A percentile compares a stretch with the other conserved stretches of the same genome.
Evolutionary conservation across 192 early-diverging fungal genomes (phyloP).

Genomic region (Funneliformis geosporum): DNA sequence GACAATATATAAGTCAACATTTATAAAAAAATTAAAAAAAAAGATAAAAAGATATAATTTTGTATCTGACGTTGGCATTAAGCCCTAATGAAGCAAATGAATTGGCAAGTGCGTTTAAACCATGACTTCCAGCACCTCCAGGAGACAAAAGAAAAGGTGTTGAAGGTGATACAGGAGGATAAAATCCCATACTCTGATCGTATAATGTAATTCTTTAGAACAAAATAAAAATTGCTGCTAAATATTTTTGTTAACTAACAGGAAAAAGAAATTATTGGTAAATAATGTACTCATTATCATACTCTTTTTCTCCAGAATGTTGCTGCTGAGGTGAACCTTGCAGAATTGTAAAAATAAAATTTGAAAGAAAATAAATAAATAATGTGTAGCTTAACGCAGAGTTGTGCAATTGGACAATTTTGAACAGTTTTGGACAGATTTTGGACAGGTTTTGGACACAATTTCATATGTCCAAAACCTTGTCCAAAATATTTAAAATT

Average conservation of each 20-base stretch:
- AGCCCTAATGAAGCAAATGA: slow-evolving; percentile 34
- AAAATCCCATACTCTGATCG: slow-evolving; percentile 3
- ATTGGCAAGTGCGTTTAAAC: slow-evolving; percentile 26
- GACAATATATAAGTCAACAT: background rate
- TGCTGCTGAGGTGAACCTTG: slow-evolving; percentile 20
- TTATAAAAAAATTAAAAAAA: background rate
- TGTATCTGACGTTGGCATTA: background rate
- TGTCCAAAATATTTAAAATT: no score
- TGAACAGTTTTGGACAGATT: no score
- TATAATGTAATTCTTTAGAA: background rate
- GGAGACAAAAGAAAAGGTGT: background rate
- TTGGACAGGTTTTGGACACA: no score
- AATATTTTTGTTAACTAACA: background rate
- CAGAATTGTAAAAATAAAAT: background rate
- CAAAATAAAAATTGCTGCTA: background rate
- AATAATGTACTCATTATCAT: slow-evolving; percentile 13
- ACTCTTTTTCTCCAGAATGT: slow-evolving; percentile 19
- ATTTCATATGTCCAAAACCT: no score
- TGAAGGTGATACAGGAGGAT: slow-evolving; percentile 9
- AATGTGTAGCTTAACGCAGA: background rate
- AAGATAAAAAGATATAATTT: background rate
- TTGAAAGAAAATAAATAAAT: background rate
- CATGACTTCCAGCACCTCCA: background rate
- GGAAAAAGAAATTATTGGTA: background rate
- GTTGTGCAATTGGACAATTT: no score